A percentile compares a stretch with the other conserved stretches of the same genome.
These are phyloP conservation scores for Phoma sp. DNA, from an alignment of 2,329 filamentous ascomycete species.

Conservation along the genomic window DNA sequence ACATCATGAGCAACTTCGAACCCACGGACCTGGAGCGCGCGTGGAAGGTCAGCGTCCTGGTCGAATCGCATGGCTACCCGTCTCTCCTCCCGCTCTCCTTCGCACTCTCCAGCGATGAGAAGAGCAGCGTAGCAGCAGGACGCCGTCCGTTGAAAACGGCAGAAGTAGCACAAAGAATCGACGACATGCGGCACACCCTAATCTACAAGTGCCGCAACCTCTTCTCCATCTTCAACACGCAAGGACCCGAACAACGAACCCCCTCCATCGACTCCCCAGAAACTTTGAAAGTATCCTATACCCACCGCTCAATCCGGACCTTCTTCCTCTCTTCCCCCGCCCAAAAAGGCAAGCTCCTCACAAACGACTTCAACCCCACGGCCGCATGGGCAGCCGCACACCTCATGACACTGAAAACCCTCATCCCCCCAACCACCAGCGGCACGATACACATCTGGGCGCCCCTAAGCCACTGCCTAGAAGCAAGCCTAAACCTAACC, in stretches of 20 bases:
- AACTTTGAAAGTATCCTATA: constrained; percentile 32
- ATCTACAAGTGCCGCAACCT: constrained; percentile 29
- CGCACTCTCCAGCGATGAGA: constrained; percentile 28
- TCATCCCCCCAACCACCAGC: constrained; percentile 8
- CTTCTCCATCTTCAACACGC: constrained; percentile 30
- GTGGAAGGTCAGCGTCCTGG: constrained; percentile 30
- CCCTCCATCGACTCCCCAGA: constrained; percentile 2
- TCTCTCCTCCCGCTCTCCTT: constrained; percentile 33
- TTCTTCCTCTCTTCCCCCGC: constrained; percentile 26
- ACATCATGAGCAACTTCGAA: constrained; percentile 33
- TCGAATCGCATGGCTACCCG: constrained; percentile 32
- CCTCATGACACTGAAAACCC: constrained; percentile 33
- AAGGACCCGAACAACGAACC: constrained; percentile 4
- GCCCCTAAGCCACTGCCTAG: constrained; percentile 25
- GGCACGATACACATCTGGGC: constrained; percentile 27
- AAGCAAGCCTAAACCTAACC: constrained; percentile 26
- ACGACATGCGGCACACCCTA: constrained; percentile 27
- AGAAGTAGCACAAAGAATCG: constrained; percentile 25
- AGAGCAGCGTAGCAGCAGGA: constrained; percentile 25
- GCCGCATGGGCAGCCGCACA: constrained; percentile 35
- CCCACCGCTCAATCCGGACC: constrained; percentile 33
- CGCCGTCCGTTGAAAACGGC: constrained; percentile 25
- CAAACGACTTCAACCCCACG: constrained; percentile 21
- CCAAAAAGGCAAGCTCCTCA: constrained; percentile 11
- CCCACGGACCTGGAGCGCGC: constrained; percentile 26